Percentiles rank a stretch among this genome's conserved stretches.
phyloP scores from a whole-genome alignment of 2,329 filamentous ascomycete genomes.

The Xylariaceae sp. region DNA sequence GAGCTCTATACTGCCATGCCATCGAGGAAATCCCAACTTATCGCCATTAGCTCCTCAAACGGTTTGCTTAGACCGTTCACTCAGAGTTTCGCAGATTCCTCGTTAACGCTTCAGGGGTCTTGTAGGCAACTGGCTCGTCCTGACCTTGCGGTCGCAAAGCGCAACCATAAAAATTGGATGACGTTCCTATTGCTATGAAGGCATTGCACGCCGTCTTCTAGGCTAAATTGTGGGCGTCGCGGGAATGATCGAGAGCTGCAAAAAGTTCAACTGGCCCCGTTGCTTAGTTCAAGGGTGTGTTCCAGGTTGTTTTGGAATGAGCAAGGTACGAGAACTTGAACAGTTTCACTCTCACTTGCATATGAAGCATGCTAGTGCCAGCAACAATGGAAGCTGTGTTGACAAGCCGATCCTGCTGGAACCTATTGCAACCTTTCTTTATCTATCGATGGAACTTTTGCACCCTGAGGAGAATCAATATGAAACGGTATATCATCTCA shows the following conservation, averaged over 20 bases:
- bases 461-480: not conserved
- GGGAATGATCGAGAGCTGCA: not conserved
- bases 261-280: not conserved
- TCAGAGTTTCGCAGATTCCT: too few relatives aligned
- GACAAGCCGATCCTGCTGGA: not conserved
- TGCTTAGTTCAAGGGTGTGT: not conserved
- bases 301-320: not conserved
- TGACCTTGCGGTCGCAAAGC: too few relatives aligned
- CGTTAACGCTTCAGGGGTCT: too few relatives aligned
- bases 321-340: not conserved
- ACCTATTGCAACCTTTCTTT: not conserved
- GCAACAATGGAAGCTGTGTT: not conserved
- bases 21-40: too few relatives aligned
- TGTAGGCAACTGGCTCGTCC: too few relatives aligned
- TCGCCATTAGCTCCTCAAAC: not conserved
- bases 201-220: not conserved
- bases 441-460: not conserved
- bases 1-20: too few relatives aligned
- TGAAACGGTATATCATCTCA: not conserved
- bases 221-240: not conserved
- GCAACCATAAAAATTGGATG: too few relatives aligned
- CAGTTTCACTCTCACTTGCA: too few relatives aligned
- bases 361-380: not conserved
- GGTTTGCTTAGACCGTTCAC: not conserved
- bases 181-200: too few relatives aligned